Base-by-base conservation (phyloP, 495 filamentous ascomycete species). In the Xylaria acuta region DNA sequence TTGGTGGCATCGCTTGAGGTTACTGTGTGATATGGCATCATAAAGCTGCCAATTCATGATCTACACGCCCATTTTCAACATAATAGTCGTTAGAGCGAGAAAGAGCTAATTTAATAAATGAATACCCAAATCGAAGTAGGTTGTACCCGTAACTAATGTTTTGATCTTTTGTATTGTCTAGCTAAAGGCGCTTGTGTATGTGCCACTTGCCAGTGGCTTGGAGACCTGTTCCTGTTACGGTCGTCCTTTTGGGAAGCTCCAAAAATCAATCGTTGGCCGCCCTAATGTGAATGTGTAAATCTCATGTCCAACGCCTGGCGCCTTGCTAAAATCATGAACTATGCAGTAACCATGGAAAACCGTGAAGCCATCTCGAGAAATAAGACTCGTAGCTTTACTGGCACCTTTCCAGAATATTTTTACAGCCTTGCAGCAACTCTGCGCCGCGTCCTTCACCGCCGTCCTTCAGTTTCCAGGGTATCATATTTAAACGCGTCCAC, bases 321-420 rank as follows among this genome's bases (percentile, higher is more conserved):
- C 77, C 77, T 74, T 79, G 77, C 77, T 79, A 43, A 75, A 78
- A 79, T 78, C 77, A 78, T 74, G 32, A 74, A 59, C 74, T 75
- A 76, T 75, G 73, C 72, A 76, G 30, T 60, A 60, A 67, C 43
- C 38, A 16, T 71, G 70, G 59, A 27, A 27, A 65, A 43, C 70
- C 63, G 40, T 56, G 40, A 72, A 56, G 40, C 63, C 32, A 12
- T 65, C 53, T 27, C 58, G 32, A 30, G 11, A 58, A 36, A 65
- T 27, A 40, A 3, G 38, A 38, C 63, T 47, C 41, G 53, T 45
- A 49, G 63, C 70, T 67, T 27, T 34, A 56, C 63, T 60, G 63
- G 70, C 49, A 67, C 32, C 53, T 67, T 49, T 34, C 70, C 36
- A 27, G 43, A 72, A 40, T 66, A 66, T 59, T 67, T 70, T 72